phyloP scores from a whole-genome alignment of 2,329 filamentous ascomycete genomes.

The Cladosporium sp. region DNA sequence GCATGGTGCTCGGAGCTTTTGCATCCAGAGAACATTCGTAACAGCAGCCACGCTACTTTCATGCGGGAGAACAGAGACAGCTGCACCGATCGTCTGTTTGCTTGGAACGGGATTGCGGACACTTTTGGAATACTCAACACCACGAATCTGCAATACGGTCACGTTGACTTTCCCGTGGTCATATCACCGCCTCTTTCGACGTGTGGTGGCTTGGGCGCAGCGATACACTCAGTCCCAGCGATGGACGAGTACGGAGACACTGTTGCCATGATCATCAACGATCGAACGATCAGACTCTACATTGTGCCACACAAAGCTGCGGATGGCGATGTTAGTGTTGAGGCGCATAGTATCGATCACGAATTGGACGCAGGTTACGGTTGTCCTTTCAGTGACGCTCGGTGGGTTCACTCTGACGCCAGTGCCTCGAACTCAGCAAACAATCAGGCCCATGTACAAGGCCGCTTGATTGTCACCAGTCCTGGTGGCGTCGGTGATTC shows the following conservation, averaged over 20 bases:
- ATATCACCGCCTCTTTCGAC: slow-evolving; percentile 40
- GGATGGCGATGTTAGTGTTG: slow-evolving; percentile 32
- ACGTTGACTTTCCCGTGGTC: slow-evolving; percentile 40
- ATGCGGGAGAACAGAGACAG: slow-evolving; percentile 34
- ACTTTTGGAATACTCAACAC: slow-evolving; percentile 39
- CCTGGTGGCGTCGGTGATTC: slow-evolving; percentile 37
- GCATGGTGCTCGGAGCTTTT: slow-evolving; percentile 41
- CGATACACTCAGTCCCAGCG: slow-evolving; percentile 38
- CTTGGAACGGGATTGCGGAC: slow-evolving; percentile 40
- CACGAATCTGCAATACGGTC: slow-evolving; percentile 37
- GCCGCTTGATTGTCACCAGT: slow-evolving; percentile 38
- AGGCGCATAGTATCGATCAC: slow-evolving; percentile 41
- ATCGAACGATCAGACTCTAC: slow-evolving; percentile 39
- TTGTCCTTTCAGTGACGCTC: slow-evolving; percentile 38
- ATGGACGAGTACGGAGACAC: slow-evolving; percentile 40
- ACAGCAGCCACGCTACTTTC: slow-evolving; percentile 40
- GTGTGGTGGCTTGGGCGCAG: slow-evolving; percentile 39
- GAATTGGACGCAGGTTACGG: slow-evolving; percentile 41
- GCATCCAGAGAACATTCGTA: slow-evolving; percentile 40
- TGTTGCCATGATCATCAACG: slow-evolving; percentile 41
- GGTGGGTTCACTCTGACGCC: slow-evolving; percentile 37
- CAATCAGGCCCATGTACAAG: slow-evolving; percentile 32
- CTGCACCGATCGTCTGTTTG: slow-evolving; percentile 38
- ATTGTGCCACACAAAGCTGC: slow-evolving; percentile 34
- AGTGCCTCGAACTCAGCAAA: slow-evolving; percentile 30